phyloP scores from a whole-genome alignment of 2,329 filamentous ascomycete genomes.

The Colletotrichum graminicola region DNA sequence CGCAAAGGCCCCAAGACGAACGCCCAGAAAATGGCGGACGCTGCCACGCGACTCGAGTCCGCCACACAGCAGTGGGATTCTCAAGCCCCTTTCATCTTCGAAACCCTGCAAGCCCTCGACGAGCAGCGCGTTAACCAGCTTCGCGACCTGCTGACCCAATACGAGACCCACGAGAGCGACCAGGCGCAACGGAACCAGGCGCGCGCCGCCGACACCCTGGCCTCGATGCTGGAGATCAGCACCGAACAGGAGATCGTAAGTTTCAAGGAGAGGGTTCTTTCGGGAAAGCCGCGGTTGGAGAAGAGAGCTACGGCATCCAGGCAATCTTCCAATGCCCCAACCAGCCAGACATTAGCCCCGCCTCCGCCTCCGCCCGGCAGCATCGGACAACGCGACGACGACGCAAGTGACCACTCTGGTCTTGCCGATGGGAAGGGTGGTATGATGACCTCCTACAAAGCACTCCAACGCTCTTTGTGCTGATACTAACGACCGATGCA shows the following conservation, averaged over 20 bases:
- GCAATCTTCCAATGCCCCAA: constrained; percentile 56
- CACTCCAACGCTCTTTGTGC: not conserved
- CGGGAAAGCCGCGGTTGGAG: constrained; percentile 50
- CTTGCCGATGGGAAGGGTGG: constrained; percentile 46
- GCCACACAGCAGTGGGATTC: constrained; percentile 92
- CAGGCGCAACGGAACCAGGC: constrained; percentile 81
- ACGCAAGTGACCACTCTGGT: constrained; percentile 61
- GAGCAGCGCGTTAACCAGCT: constrained; percentile 91
- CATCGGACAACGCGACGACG: constrained; percentile 51
- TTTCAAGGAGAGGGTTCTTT: constrained; percentile 42
- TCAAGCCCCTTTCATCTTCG: constrained; percentile 94
- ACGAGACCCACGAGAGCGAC: constrained; percentile 93
- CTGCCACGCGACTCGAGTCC: constrained; percentile 78
- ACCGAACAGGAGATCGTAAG: constrained; percentile 82
- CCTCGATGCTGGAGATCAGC: constrained; percentile 85
- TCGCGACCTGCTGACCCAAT: constrained; percentile 90
- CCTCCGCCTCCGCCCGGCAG: constrained; percentile 43
- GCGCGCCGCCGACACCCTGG: constrained; percentile 83
- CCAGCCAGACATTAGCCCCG: constrained; percentile 46
- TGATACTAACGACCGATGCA: constrained; percentile 47
- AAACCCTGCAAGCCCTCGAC: constrained; percentile 90
- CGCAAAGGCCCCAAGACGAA: constrained; percentile 83
- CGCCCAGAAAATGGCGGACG: constrained; percentile 81
- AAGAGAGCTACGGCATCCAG: constrained; percentile 56
- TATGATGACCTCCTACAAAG: not conserved